These are phyloP conservation scores for Colletotrichum limetticola DNA, from an alignment of 2,329 filamentous ascomycete species.

Conservation along the genomic window DNA sequence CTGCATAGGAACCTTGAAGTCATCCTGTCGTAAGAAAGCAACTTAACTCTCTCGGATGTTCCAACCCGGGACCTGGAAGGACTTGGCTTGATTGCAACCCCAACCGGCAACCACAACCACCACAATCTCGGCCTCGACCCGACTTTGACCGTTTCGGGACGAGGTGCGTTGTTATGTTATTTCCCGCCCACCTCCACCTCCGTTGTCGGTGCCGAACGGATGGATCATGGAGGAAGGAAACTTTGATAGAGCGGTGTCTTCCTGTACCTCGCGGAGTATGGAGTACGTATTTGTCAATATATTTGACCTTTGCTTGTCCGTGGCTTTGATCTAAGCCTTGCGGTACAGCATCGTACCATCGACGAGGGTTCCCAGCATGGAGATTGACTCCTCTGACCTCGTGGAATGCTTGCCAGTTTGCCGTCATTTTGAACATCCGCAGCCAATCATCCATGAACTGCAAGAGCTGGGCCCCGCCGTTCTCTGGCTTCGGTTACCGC, in stretches of 20 bases:
- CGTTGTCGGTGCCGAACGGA: background rate
- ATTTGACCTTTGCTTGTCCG: background rate
- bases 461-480: background rate
- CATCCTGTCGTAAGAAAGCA: slow-evolving; percentile 1
- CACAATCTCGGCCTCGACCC: background rate
- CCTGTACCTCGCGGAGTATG: too few relatives aligned
- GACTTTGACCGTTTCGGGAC: slow-evolving; percentile 8
- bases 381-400: slow-evolving; percentile 9
- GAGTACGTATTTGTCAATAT: slow-evolving; percentile 1
- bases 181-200: background rate
- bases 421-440: slow-evolving; percentile 10
- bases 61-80: slow-evolving; percentile 14
- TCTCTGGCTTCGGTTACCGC: background rate
- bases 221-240: background rate
- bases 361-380: slow-evolving; percentile 8
- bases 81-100: slow-evolving; percentile 16
- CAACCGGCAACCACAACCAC: background rate
- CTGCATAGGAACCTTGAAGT: slow-evolving; percentile 22
- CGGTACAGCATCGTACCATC: background rate
- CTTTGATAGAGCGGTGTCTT: background rate
- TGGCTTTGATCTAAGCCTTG: slow-evolving; percentile 3
- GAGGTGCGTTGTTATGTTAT: background rate
- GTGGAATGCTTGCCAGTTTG: slow-evolving; percentile 26
- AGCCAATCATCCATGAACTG: background rate
- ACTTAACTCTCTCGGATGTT: slow-evolving; percentile 17